Percentiles rank a stretch among this genome's conserved stretches.
Conservation (phyloP, 1,139 yeast genomes). For the Sugiyamaella pinicola region DNA sequence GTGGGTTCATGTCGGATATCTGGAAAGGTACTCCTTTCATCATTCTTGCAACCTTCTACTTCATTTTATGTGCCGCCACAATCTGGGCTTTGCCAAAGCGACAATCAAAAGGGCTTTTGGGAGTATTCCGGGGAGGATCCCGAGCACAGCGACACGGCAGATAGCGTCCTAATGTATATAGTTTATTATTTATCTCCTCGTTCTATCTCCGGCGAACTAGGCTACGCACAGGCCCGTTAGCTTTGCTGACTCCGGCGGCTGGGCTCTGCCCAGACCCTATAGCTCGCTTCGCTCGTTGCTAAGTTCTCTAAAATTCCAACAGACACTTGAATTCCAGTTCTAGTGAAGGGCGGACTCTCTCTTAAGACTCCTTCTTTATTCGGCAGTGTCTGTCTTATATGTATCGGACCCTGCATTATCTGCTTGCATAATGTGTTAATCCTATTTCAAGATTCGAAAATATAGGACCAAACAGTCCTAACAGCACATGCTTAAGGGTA, state of each 20-base stretch:
- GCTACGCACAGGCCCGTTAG: too few relatives aligned
- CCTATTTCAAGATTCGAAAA: too few relatives aligned
- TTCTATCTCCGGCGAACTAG: too few relatives aligned
- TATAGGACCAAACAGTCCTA: too few relatives aligned
- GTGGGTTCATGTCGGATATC: slow-evolving; percentile 61
- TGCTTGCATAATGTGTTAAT: too few relatives aligned
- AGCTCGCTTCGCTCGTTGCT: slow-evolving; percentile 1
- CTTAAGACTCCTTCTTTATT: too few relatives aligned
- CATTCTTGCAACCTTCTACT: slow-evolving; percentile 53
- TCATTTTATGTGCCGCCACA: slow-evolving; percentile 39
- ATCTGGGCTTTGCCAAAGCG: slow-evolving; percentile 29
- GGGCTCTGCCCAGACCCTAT: slow-evolving; percentile 4
- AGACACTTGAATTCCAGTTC: too few relatives aligned
- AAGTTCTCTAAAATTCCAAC: background rate
- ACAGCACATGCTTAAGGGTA: too few relatives aligned
- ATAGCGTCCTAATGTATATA: background rate
- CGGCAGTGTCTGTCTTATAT: too few relatives aligned
- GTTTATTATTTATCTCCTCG: background rate
- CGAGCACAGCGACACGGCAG: background rate
- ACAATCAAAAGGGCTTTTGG: background rate
- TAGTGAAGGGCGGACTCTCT: too few relatives aligned
- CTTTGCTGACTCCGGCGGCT: background rate
- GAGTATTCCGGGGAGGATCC: background rate
- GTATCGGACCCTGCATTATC: too few relatives aligned
- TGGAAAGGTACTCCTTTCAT: slow-evolving; percentile 65